These are phyloP conservation scores for Penicillium bialowiezense DNA, from an alignment of 495 filamentous ascomycete genomes.

Conservation along the genomic window DNA sequence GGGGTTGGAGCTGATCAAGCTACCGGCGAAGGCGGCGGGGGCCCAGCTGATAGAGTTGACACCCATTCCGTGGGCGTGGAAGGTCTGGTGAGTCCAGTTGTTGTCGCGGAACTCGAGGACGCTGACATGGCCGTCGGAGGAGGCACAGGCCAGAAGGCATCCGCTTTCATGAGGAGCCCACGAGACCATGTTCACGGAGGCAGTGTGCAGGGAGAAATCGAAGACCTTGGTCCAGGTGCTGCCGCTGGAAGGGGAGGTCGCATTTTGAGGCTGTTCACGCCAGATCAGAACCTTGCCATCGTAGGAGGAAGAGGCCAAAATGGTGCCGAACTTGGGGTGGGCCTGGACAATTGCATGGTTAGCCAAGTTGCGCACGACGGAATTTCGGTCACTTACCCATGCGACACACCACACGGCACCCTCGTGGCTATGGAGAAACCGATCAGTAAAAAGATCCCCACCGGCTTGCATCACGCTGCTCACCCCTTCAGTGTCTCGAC, in stretches of 20 bases:
- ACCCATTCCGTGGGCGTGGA: conserved; percentile 87
- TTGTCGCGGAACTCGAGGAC: conserved; percentile 97
- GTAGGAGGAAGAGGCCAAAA: conserved; percentile 90
- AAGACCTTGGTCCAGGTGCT: conserved; percentile 77
- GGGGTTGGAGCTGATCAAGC: conserved; percentile 68
- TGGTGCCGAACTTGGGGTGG: conserved; percentile 97
- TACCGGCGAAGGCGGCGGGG: conserved; percentile 74
- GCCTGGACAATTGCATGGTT: conserved; percentile 49
- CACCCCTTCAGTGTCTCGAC: conserved; percentile 95
- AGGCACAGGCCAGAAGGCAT: conserved; percentile 91
- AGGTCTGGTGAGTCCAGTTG: conserved; percentile 76
- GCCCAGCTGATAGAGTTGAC: conserved; percentile 97
- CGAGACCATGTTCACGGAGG: conserved; percentile 90
- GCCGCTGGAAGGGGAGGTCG: conserved; percentile 43
- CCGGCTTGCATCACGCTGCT: conserved; percentile 9
- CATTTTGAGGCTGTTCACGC: conserved; percentile 71
- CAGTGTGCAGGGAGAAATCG: conserved; percentile 87
- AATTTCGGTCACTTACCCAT: conserved; percentile 57
- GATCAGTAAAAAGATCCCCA: conserved; percentile 2
- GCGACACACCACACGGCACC: conserved; percentile 95
- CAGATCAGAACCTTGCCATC: conserved; percentile 98
- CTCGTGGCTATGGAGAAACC: conserved; percentile 64
- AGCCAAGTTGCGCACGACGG: conserved; percentile 12
- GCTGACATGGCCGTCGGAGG: conserved; percentile 85
- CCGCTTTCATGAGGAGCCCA: conserved; percentile 97